A percentile compares a stretch with the other conserved stretches of the same genome.
Evolutionary conservation across 129 eudicot genomes (phyloP).

Genomic region (Flaveria robusta): DNA sequence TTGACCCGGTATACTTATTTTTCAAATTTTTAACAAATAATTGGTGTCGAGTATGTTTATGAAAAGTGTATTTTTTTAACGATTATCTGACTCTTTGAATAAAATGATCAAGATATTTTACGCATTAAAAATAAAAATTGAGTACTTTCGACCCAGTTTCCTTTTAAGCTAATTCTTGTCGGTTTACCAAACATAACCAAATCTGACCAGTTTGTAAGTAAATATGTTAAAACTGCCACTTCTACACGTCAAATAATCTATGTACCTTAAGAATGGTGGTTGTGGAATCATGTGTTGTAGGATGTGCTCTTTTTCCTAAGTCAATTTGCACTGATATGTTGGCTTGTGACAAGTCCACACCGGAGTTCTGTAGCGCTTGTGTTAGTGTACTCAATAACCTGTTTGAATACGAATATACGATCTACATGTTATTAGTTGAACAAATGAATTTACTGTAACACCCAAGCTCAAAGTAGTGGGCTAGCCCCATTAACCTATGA

Average conservation of each 20-base stretch:
- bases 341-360: slow-evolving; percentile 45
- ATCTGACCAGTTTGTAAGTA: too few species aligned
- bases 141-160: neutral
- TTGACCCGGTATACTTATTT: neutral
- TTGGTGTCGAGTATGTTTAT: neutral
- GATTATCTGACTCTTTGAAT: neutral
- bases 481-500: neutral
- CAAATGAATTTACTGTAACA: neutral
- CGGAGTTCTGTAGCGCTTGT: slow-evolving; percentile 38
- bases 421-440: neutral
- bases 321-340: slow-evolving; percentile 42
- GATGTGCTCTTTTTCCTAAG: slow-evolving; percentile 37
- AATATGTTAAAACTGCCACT: neutral
- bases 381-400: slow-evolving; percentile 44
- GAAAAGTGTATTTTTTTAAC: too few species aligned
- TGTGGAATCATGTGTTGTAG: slow-evolving; percentile 43
- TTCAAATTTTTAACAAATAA: neutral
- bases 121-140: neutral
- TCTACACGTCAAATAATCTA: neutral
- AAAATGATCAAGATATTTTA: neutral
- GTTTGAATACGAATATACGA: slow-evolving; percentile 11
- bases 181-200: neutral
- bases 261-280: slow-evolving; percentile 55
- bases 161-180: neutral
- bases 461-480: neutral